phyloP scores from a whole-genome alignment of 345 rosid species.

The Eucalyptus pauciflora region DNA sequence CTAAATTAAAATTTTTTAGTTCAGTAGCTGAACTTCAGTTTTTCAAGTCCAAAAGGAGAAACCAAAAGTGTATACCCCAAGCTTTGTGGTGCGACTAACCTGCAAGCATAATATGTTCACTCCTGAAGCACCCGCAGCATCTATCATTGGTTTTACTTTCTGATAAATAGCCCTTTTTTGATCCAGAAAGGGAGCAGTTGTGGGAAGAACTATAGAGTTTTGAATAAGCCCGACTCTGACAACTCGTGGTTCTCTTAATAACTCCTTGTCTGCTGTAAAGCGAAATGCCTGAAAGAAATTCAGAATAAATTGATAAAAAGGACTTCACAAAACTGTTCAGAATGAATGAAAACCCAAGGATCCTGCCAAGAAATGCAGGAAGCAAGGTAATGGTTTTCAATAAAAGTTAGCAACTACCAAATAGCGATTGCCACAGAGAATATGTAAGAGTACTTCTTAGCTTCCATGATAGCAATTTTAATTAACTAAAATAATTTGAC shows the following conservation, averaged over 20 bases:
- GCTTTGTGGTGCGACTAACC: constrained; percentile 8
- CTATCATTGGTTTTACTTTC: constrained; percentile 67
- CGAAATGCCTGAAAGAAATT: constrained; percentile 41
- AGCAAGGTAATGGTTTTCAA: not conserved
- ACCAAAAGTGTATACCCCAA: not conserved
- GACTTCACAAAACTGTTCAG: not conserved
- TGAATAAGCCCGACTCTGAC: constrained; percentile 93
- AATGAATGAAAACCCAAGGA: not conserved
- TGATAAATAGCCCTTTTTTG: constrained; percentile 58
- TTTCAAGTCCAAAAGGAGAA: not conserved
- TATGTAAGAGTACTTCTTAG: not conserved
- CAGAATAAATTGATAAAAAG: not conserved
- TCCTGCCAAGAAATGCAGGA: not conserved
- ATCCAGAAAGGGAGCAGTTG: constrained; percentile 54
- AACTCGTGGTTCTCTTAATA: constrained; percentile 54
- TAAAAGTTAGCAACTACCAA: not conserved
- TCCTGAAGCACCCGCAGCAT: constrained; percentile 80
- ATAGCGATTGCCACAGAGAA: constrained; percentile 18
- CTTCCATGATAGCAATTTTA: not conserved
- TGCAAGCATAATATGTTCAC: constrained; percentile 91
- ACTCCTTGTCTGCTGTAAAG: constrained; percentile 68
- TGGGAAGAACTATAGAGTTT: constrained; percentile 77
- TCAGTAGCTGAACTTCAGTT: not conserved
- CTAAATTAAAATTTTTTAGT: constrained; percentile 5
- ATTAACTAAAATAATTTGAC: not conserved